Conservation (phyloP, 371 early-diverging fungal genomes). For the Mortierella sp. region DNA sequence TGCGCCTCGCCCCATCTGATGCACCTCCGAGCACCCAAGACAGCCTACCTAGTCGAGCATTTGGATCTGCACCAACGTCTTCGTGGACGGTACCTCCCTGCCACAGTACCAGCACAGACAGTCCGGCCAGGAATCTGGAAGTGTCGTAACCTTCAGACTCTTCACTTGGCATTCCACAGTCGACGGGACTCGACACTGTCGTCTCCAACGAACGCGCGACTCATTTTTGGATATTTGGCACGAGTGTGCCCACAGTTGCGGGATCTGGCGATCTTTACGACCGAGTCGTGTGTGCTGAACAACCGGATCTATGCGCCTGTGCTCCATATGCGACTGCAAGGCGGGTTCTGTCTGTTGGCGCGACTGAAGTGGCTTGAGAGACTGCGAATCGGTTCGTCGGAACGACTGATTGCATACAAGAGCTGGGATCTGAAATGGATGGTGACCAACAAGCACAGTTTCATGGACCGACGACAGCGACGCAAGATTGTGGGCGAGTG, state of each 20-base stretch:
- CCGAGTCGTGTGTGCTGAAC: neutral
- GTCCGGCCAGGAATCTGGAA: neutral
- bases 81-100: neutral
- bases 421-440: constrained; percentile 9
- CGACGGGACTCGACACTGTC: constrained; percentile 2
- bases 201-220: neutral
- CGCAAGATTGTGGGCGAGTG: constrained; percentile 5
- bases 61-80: constrained; percentile 1
- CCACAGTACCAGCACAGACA: neutral
- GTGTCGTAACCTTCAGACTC: neutral
- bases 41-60: constrained; percentile 1
- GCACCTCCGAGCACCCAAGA: constrained; percentile 9
- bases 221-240: constrained; percentile 5
- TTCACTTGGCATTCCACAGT: neutral
- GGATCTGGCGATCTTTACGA: neutral
- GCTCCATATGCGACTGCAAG: constrained; percentile 2
- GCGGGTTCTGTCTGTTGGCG: constrained; percentile 5
- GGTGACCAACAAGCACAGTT: constrained; percentile 10
- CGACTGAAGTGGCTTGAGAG: neutral
- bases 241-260: constrained; percentile 3
- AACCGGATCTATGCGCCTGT: constrained; percentile 8
- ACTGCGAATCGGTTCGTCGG: neutral
- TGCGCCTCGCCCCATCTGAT: constrained; percentile 3
- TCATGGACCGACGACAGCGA: neutral
- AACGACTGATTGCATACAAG: constrained; percentile 4